Base-by-base conservation (phyloP, 106 monocot genomes). In the Dendrobium nobile region DNA sequence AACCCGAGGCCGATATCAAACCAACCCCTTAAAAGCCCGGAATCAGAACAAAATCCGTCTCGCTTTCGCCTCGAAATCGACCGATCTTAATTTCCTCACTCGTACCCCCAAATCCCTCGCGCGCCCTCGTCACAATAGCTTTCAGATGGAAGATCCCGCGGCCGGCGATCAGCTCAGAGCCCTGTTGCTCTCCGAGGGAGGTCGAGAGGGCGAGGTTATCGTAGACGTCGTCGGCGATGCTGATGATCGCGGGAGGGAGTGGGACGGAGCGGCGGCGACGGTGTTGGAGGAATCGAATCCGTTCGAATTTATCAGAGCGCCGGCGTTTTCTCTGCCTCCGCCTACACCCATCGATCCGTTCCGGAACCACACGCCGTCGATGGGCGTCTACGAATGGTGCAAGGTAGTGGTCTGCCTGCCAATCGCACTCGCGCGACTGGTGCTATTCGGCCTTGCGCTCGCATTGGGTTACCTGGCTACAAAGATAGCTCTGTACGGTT, bases 401-500 rank as follows among this genome's bases (percentile, higher is more conserved):
- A 94, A 92, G 91, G 73, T 82, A 37, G 56, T 89, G 55, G 51
- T 97, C 18, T 86, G 75, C 56, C 5, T 88, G 9, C 97, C 97
- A 5, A 7, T 92, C 41, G 92, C 83, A 37, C 51, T 77, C 13
- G 51, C 84, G 20, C 80, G 97, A 59, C 80, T 97, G 72, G 89
- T 70, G 26, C 20, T 94, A 10, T 94, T 97, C 75, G 97, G 94
- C 44, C 16, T 97, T 48, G 72, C 88, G 22, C 80, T 97, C 18
- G 72, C 70, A 40, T 54, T 97, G 10, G 97, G 97, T 27, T 97
- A 85, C 67, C 7, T 91, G 55, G 94, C 86, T 3, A 97, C 97
- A 15, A 81, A 82, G 80, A 8, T 87, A 79, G 94, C 97, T 43
- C 65, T 92, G 41, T 15, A 72, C 15, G 92, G 97, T 13, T 97